Percentiles rank a stretch among this genome's conserved stretches.
phyloP scores from a whole-genome alignment of 331 rosid genomes.

The Telfairia occidentalis region DNA sequence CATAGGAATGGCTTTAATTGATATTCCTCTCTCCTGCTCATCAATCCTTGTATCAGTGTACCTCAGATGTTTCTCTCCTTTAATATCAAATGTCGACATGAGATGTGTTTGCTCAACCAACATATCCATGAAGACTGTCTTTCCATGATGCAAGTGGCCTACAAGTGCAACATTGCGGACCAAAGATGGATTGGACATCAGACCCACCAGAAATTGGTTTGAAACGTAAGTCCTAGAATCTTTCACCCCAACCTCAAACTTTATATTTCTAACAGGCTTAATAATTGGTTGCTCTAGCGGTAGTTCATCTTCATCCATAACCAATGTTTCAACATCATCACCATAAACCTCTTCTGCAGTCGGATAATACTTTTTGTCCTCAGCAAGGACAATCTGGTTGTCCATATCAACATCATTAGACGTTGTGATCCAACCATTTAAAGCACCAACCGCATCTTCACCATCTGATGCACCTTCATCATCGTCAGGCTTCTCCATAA shows the following conservation, averaged over 20 bases:
- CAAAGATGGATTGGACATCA: constrained; percentile 80
- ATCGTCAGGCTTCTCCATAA: constrained; percentile 39
- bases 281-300: constrained; percentile 71
- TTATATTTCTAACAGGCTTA: constrained; percentile 62
- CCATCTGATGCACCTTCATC: constrained; percentile 42
- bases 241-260: constrained; percentile 94
- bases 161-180: constrained; percentile 82
- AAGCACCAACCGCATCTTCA: constrained; percentile 34
- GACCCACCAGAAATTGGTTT: constrained; percentile 65
- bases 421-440: constrained; percentile 73
- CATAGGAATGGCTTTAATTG: constrained; percentile 87
- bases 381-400: constrained; percentile 86
- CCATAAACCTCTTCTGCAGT: constrained; percentile 93
- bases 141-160: constrained; percentile 89
- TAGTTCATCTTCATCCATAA: constrained; percentile 92
- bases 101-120: constrained; percentile 88
- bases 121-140: constrained; percentile 97
- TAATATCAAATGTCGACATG: constrained; percentile 68
- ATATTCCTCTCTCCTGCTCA: constrained; percentile 86
- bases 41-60: constrained; percentile 80
- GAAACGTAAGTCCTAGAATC: constrained; percentile 87
- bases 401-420: constrained; percentile 62
- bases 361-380: constrained; percentile 91
- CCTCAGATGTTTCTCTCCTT: constrained; percentile 62
- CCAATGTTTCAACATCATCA: constrained; percentile 87